Conservation (phyloP, 192 early-diverging fungal genomes). For the Backusella sp. region DNA sequence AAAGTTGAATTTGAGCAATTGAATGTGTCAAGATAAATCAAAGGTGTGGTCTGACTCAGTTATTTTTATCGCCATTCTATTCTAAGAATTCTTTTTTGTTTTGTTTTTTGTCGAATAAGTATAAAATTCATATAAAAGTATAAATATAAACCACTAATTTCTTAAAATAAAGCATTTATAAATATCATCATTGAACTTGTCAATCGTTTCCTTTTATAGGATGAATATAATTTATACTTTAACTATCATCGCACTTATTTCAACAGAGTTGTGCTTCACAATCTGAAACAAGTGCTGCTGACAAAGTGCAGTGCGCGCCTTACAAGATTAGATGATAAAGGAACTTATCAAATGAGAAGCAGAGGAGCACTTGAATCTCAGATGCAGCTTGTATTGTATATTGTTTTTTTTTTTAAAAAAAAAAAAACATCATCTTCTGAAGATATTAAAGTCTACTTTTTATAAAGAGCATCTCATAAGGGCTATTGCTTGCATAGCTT, state of each 20-base stretch:
- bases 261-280: neutral
- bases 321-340: neutral
- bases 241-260: neutral
- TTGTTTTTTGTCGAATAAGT: neutral
- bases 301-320: neutral
- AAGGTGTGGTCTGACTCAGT: too few relatives aligned
- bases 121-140: neutral
- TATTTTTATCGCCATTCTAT: too few relatives aligned
- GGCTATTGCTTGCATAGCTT: neutral
- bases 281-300: neutral
- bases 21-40: too few relatives aligned
- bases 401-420: too few relatives aligned
- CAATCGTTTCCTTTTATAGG: neutral
- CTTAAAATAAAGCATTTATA: neutral
- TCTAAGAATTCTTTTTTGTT: neutral
- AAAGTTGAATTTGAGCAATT: too few relatives aligned
- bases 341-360: neutral
- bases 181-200: neutral
- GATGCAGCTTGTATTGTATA: neutral
- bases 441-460: neutral
- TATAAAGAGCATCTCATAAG: neutral
- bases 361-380: neutral
- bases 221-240: neutral
- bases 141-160: neutral
- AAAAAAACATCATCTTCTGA: neutral